phyloP scores from a whole-genome alignment of 75 land plant genomes.

The Picea glauca region DNA sequence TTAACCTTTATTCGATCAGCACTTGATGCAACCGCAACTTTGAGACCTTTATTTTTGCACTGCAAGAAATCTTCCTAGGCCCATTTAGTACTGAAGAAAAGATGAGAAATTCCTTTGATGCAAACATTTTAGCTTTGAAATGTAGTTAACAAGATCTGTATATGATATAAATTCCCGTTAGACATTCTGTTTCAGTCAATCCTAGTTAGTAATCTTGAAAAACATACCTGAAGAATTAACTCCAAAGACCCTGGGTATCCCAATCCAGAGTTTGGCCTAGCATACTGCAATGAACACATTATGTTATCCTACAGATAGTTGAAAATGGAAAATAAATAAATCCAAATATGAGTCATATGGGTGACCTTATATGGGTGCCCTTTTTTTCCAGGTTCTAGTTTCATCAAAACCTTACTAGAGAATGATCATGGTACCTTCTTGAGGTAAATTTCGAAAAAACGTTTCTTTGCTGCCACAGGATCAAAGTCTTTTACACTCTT shows the following conservation, averaged over 20 bases:
- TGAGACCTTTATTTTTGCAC: conserved; percentile 87
- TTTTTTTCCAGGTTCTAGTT: neutral
- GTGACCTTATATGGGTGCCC: too few relatives aligned
- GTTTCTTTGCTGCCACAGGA: conserved; percentile 69
- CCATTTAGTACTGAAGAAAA: conserved; percentile 2
- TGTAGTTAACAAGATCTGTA: conserved; percentile 1
- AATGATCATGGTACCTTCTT: conserved; percentile 55
- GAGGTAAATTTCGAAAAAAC: conserved; percentile 91
- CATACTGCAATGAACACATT: conserved; percentile 60
- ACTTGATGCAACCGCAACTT: conserved; percentile 98
- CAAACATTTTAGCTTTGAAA: neutral
- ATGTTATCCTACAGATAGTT: neutral
- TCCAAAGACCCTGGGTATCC: conserved; percentile 95
- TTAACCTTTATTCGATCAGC: conserved; percentile 94
- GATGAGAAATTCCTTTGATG: neutral
- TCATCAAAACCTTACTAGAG: conserved; percentile 4
- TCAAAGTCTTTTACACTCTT: conserved; percentile 72
- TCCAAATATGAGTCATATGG: neutral
- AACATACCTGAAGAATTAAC: conserved; percentile 71
- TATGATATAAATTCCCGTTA: neutral
- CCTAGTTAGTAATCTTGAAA: neutral
- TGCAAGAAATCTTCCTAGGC: conserved; percentile 22
- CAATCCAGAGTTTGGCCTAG: conserved; percentile 88
- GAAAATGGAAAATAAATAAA: conserved; percentile 6
- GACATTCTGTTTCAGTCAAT: neutral